Percentiles rank a stretch among this genome's conserved stretches.
These are phyloP conservation scores for Teunomyces lycoperdinae DNA, from an alignment of 805 yeast genomes.

Conservation along the genomic window DNA sequence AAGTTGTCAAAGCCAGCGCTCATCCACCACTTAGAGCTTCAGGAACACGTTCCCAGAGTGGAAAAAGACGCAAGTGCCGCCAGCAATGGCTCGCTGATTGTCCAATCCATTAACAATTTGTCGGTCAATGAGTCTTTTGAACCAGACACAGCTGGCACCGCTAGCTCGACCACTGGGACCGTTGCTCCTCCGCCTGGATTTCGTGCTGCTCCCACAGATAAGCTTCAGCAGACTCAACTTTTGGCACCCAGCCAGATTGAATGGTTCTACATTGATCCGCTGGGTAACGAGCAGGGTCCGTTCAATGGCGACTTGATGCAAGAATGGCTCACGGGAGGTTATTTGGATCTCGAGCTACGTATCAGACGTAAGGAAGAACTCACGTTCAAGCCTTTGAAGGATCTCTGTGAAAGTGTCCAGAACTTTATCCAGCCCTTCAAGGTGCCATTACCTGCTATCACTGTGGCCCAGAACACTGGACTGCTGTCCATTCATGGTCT, in stretches of 20 bases:
- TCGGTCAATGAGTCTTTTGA: background rate
- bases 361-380: slow-evolving; percentile 60
- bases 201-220: background rate
- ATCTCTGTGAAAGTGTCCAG: slow-evolving; percentile 48
- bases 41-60: slow-evolving; percentile 6
- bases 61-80: background rate
- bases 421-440: slow-evolving; percentile 60
- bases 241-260: slow-evolving; percentile 43
- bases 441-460: slow-evolving; percentile 47
- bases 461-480: background rate
- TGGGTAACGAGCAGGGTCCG: slow-evolving; percentile 77
- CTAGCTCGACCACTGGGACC: background rate
- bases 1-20: slow-evolving; percentile 29
- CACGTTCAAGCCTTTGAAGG: slow-evolving; percentile 48
- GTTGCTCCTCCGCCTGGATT: slow-evolving; percentile 11
- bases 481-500: background rate
- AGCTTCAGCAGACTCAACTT: slow-evolving; percentile 6
- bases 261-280: slow-evolving; percentile 75
- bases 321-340: slow-evolving; percentile 65
- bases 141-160: background rate
- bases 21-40: slow-evolving; percentile 37
- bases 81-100: background rate
- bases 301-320: slow-evolving; percentile 75
- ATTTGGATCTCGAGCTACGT: slow-evolving; percentile 51
- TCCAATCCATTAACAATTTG: background rate